Base-by-base conservation (phyloP, 2,329 filamentous ascomycete genomes). In the Xylaria sp. region DNA sequence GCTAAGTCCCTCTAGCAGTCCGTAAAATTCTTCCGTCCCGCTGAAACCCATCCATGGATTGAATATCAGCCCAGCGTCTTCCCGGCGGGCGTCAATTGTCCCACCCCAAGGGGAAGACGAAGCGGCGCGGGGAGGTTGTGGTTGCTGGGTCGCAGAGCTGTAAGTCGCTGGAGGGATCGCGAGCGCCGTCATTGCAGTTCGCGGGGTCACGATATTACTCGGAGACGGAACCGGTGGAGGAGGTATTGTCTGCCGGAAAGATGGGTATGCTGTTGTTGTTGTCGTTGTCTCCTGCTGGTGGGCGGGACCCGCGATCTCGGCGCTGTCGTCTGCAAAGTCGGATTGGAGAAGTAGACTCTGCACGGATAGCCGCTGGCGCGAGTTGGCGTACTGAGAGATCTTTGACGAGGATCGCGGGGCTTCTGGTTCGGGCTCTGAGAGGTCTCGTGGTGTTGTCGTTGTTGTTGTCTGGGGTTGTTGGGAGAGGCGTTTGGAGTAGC, bases 321-420 rank as follows among this genome's bases (percentile, higher is more conserved):
- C 74, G 39, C 80, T 81, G 61, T 82, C 79, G 64, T 82, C 80
- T 13, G 79, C 73, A 34, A 82, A 82, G 48, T 79, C 78, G 0
- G 80, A 79, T 28, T 81, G 80, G 2, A 80, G 71, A 8, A 82
- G 73, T 4, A 82, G 70, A 39, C 80, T 82, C 61, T 82, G 80
- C 12, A 82, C 80, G 0, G 79, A 80, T 0, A 82, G 77, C 2
- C 78, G 72, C 67, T 79, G 77, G n/a, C 75, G 75, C 23, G 75
- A 74, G 58, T 66, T 76, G 20, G 76, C 77, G 57, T 74, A 75
- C 10, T 73, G 74, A 4, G 76, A 78, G 39, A 77, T 64, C 52
- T 73, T 74, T 18, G 71, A 72, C 23, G 63, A 46, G 66, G 70
- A 6, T 66, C 66, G 36, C 66, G 72, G 30, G 60, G 67, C 18